phyloP scores from a whole-genome alignment of 1,284 basidiomycete species.

The Rhodotorula sp. region DNA sequence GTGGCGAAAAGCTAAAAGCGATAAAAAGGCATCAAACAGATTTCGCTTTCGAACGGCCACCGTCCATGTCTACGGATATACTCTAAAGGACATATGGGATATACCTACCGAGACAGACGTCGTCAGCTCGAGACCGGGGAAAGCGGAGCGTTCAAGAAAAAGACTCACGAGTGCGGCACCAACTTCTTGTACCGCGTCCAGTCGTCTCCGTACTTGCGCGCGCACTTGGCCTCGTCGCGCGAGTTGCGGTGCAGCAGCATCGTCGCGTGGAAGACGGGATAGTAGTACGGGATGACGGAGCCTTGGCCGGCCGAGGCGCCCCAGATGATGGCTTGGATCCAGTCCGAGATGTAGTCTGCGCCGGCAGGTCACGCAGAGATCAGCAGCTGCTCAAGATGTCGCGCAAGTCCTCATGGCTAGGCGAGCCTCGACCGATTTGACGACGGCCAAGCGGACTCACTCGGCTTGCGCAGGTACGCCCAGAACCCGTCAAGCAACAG shows the following conservation, averaged over 20 bases:
- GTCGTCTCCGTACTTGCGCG: slow-evolving; percentile 89
- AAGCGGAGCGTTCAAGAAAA: no score
- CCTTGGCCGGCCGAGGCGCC: slow-evolving; percentile 76
- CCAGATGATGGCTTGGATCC: slow-evolving; percentile 86
- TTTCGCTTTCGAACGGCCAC: background rate
- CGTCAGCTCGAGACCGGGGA: background rate
- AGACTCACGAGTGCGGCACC: slow-evolving; percentile 45
- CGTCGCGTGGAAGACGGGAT: slow-evolving; percentile 86
- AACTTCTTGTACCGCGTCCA: slow-evolving; percentile 81
- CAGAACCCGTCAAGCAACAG: slow-evolving; percentile 76
- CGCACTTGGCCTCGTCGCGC: slow-evolving; percentile 75
- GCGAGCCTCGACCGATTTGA: background rate
- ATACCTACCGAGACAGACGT: slow-evolving; percentile 27
- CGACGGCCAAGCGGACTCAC: slow-evolving; percentile 52
- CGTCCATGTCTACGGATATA: background rate
- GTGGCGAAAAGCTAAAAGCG: background rate
- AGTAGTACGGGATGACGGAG: slow-evolving; percentile 84
- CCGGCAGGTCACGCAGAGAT: slow-evolving; percentile 7
- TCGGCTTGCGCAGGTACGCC: slow-evolving; percentile 81
- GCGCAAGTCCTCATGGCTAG: background rate
- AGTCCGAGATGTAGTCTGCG: slow-evolving; percentile 63
- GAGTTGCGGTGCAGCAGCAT: slow-evolving; percentile 83
- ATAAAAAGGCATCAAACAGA: background rate
- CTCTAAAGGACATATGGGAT: slow-evolving; percentile 43
- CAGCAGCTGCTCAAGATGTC: background rate